Evolutionary conservation across 2,329 filamentous ascomycete genomes (phyloP).

Genomic region (Pseudocercospora macadamiae): DNA sequence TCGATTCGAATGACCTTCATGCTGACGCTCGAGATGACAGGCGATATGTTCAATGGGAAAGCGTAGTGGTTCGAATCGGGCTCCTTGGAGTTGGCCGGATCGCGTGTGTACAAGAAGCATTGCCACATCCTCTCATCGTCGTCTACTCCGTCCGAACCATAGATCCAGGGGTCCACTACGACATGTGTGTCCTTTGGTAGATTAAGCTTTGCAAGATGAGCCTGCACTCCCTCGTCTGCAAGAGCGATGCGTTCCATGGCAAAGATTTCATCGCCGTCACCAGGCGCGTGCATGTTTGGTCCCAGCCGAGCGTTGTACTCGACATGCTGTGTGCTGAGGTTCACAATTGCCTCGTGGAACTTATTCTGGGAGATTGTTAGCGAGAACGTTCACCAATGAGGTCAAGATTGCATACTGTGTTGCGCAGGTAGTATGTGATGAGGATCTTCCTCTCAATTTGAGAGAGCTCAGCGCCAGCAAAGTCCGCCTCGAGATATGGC

Average conservation of each 20-base stretch:
- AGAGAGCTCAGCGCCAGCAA: slow-evolving; percentile 39
- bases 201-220: slow-evolving; percentile 36
- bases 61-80: slow-evolving; percentile 39
- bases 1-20: slow-evolving; percentile 38
- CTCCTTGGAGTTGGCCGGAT: slow-evolving; percentile 47
- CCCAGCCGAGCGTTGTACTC: slow-evolving; percentile 34
- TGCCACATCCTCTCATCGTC: slow-evolving; percentile 38
- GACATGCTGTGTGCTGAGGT: slow-evolving; percentile 27
- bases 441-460: slow-evolving; percentile 56
- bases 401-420: slow-evolving; percentile 54
- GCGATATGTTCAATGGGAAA: slow-evolving; percentile 37
- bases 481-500: slow-evolving; percentile 38
- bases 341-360: slow-evolving; percentile 57
- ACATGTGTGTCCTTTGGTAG: slow-evolving; percentile 35
- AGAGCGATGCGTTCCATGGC: slow-evolving; percentile 43
- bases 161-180: slow-evolving; percentile 38
- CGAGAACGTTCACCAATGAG: background rate
- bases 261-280: background rate
- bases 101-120: slow-evolving; percentile 36
- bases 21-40: slow-evolving; percentile 35
- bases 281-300: slow-evolving; percentile 24
- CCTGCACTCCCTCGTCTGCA: slow-evolving; percentile 54
- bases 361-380: background rate
- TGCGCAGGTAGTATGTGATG: slow-evolving; percentile 59
- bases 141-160: slow-evolving; percentile 34